phyloP scores from a whole-genome alignment of 208 protist genomes.

The Trypanosoma rangeli region DNA sequence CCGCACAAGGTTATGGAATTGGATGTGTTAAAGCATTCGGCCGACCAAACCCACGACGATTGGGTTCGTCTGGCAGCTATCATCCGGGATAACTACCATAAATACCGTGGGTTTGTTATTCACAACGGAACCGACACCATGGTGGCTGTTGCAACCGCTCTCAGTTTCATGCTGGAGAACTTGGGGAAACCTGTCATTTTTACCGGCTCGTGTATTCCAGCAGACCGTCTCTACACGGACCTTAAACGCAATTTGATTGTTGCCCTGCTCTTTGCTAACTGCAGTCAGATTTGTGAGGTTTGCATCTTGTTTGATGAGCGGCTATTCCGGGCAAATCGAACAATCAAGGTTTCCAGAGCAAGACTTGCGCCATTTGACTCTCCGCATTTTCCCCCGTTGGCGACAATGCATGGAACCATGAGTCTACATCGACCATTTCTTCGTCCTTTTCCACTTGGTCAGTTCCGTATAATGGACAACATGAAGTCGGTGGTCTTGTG shows the following conservation, averaged over 20 bases:
- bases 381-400: constrained; percentile 91
- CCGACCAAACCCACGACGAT: constrained; percentile 54
- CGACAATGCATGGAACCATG: constrained; percentile 56
- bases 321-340: constrained; percentile 93
- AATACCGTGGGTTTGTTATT: constrained; percentile 97
- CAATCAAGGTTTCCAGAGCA: constrained; percentile 74
- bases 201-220: constrained; percentile 94
- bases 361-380: constrained; percentile 91
- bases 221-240: constrained; percentile 88
- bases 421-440: constrained; percentile 45
- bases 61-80: constrained; percentile 74
- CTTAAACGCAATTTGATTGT: constrained; percentile 84
- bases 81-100: constrained; percentile 78
- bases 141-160: constrained; percentile 92
- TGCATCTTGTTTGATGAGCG: constrained; percentile 95
- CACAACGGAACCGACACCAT: constrained; percentile 97
- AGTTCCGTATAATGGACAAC: constrained; percentile 52
- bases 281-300: constrained; percentile 91
- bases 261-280: constrained; percentile 82
- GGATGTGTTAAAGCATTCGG: constrained; percentile 56
- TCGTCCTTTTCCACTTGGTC: constrained; percentile 42
- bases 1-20: constrained; percentile 57
- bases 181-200: constrained; percentile 96
- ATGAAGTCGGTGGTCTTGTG: constrained; percentile 50
- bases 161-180: constrained; percentile 97